Evolutionary conservation across 176 grass and related monocot genomes (phyloP).

Genomic region (Elymus sibiricus): DNA sequence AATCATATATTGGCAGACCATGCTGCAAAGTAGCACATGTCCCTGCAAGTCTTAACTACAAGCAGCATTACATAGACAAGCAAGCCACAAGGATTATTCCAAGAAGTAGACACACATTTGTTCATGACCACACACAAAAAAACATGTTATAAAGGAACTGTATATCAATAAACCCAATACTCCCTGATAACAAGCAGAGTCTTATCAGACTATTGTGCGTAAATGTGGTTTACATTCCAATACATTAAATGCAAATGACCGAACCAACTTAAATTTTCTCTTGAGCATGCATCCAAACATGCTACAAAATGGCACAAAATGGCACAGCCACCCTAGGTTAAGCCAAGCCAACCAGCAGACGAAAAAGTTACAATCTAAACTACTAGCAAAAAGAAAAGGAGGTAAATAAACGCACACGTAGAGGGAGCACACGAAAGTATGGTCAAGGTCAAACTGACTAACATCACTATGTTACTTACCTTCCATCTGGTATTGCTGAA

Average conservation of each 20-base stretch:
- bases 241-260: background rate
- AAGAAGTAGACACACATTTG: background rate
- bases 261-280: background rate
- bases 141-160: background rate
- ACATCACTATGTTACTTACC: constrained; percentile 36
- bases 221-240: background rate
- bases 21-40: background rate
- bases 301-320: background rate
- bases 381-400: background rate
- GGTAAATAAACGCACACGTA: background rate
- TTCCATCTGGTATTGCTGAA: constrained; percentile 74
- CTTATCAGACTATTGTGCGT: background rate
- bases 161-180: background rate
- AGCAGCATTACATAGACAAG: background rate
- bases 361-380: background rate
- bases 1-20: background rate
- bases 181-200: background rate
- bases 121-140: background rate
- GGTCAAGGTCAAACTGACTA: background rate
- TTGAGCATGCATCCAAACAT: background rate
- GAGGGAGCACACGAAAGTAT: background rate
- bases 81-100: background rate
- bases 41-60: background rate
- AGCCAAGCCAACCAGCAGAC: background rate
- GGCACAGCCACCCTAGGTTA: background rate